Percentiles rank a stretch among this genome's conserved stretches.
phyloP scores from a whole-genome alignment of 2,329 filamentous ascomycete species.

The Paramyrothecium sp. region DNA sequence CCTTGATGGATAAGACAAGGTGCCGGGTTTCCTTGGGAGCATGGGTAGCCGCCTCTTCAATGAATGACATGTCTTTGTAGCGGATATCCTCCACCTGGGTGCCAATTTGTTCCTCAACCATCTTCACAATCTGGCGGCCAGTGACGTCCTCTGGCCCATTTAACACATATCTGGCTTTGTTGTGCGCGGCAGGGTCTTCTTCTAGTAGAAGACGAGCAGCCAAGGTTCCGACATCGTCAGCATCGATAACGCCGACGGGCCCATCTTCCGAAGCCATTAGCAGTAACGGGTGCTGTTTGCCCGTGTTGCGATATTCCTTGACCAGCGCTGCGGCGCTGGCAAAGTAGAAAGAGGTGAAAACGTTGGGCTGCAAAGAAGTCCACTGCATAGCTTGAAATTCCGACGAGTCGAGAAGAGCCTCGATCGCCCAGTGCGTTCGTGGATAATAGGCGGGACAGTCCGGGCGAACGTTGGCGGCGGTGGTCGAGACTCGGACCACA shows the following conservation, averaged over 20 bases:
- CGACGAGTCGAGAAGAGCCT: background rate
- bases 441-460: background rate
- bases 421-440: constrained; percentile 1
- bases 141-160: background rate
- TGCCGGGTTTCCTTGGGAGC: background rate
- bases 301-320: background rate
- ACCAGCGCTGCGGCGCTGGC: background rate
- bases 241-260: background rate
- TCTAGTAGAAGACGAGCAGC: background rate
- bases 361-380: background rate
- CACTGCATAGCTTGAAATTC: background rate
- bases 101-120: background rate
- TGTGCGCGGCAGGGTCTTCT: background rate
- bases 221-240: background rate
- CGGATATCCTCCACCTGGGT: background rate
- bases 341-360: background rate
- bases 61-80: background rate
- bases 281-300: background rate
- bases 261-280: background rate
- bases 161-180: background rate
- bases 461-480: background rate
- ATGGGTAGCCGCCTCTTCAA: background rate
- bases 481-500: background rate
- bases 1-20: background rate
- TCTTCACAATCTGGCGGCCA: background rate